These are phyloP conservation scores for Aspergillus egyptiacus DNA, from an alignment of 495 filamentous ascomycete species.

Conservation along the genomic window DNA sequence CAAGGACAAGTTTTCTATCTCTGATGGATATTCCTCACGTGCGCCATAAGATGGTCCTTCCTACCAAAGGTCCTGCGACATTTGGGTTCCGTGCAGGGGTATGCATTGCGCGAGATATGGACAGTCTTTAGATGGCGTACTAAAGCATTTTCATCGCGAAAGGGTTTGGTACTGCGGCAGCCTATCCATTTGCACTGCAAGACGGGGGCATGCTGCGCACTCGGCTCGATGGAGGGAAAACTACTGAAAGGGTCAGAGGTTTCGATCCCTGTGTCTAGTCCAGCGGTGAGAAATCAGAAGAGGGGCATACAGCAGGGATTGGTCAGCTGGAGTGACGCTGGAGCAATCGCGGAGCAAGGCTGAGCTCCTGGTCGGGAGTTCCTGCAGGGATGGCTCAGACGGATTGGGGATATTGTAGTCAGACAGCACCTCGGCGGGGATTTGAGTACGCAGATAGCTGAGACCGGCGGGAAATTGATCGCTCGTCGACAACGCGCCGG, in stretches of 20 bases:
- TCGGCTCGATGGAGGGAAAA: background rate
- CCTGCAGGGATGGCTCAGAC: too few relatives aligned
- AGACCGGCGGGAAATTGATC: too few relatives aligned
- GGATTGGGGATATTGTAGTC: too few relatives aligned
- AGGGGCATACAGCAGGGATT: background rate
- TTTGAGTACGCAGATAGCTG: too few relatives aligned
- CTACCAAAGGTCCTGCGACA: conserved; percentile 1
- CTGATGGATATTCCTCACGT: too few relatives aligned
- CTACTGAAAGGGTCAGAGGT: background rate
- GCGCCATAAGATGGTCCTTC: conserved; percentile 4
- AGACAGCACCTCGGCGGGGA: too few relatives aligned
- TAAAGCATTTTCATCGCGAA: background rate
- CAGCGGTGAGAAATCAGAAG: background rate
- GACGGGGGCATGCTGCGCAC: background rate
- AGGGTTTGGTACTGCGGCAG: background rate
- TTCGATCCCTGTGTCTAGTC: too few relatives aligned
- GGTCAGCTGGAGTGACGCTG: too few relatives aligned
- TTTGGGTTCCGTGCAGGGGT: background rate
- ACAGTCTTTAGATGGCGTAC: conserved; percentile 8
- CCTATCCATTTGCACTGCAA: conserved; percentile 3
- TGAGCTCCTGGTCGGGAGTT: too few relatives aligned
- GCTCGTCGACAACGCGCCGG: too few relatives aligned
- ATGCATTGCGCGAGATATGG: conserved; percentile 4
- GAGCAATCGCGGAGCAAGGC: too few relatives aligned
- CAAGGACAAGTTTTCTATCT: too few relatives aligned